Evolutionary conservation across 176 grass and related monocot genomes (phyloP).

Genomic region (Musa schizocarpa): DNA sequence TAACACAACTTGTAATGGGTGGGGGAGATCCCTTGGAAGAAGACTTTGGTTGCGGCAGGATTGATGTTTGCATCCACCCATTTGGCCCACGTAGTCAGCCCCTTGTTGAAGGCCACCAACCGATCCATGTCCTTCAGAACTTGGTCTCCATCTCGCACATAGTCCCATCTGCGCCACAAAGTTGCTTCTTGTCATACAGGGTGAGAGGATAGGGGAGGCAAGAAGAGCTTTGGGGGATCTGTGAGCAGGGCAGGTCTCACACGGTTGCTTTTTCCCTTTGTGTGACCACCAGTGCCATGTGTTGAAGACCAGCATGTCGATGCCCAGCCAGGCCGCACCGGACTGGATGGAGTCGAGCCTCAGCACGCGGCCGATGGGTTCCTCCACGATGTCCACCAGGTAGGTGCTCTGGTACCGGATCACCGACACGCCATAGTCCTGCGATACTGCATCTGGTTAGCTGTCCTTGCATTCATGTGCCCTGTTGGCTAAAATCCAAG

Average conservation of each 20-base stretch:
- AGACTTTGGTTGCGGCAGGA: conserved; percentile 55
- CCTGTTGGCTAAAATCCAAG: background rate
- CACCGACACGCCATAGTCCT: conserved; percentile 73
- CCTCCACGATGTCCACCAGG: conserved; percentile 71
- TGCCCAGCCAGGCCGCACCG: conserved; percentile 59
- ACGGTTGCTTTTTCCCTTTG: conserved; percentile 83
- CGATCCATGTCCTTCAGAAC: conserved; percentile 77
- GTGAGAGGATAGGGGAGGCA: background rate
- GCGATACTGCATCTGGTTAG: background rate
- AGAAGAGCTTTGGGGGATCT: background rate
- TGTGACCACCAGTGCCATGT: conserved; percentile 99
- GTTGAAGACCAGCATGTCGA: conserved; percentile 82
- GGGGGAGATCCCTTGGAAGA: conserved; percentile 88
- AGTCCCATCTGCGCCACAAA: conserved; percentile 67
- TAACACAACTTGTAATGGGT: conserved; percentile 61
- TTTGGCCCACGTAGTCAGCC: conserved; percentile 72
- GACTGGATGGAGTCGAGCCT: conserved; percentile 64
- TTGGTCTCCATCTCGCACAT: conserved; percentile 51
- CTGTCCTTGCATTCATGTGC: background rate
- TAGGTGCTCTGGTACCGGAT: conserved; percentile 72
- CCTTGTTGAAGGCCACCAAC: conserved; percentile 75
- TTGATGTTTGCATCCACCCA: conserved; percentile 78
- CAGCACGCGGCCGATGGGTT: conserved; percentile 60
- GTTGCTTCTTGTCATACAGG: background rate
- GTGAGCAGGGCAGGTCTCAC: background rate